A percentile compares a stretch with the other conserved stretches of the same genome.
Evolutionary conservation across 1,284 basidiomycete species (phyloP).

Genomic region (Ceratobasidium sp.): DNA sequence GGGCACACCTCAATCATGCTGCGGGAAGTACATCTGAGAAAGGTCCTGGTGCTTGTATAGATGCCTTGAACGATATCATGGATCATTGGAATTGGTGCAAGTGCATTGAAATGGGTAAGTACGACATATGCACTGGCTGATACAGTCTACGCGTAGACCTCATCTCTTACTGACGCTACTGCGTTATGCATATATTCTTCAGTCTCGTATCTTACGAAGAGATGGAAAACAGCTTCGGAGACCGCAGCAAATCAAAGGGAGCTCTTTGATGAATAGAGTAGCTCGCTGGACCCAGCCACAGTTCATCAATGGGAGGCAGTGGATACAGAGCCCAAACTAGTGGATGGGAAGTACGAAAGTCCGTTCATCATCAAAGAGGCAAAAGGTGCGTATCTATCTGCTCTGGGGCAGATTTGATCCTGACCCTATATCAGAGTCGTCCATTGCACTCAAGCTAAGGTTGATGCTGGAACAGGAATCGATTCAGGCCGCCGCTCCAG

Average conservation of each 20-base stretch:
- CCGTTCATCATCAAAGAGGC: neutral
- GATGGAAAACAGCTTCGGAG: neutral
- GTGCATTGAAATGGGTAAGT: neutral
- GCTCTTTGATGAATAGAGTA: neutral
- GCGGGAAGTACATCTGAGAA: conserved; percentile 9
- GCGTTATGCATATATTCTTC: too few relatives aligned
- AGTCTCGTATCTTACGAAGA: neutral
- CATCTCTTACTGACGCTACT: too few relatives aligned
- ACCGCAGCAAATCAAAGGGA: neutral
- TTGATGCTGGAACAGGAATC: neutral
- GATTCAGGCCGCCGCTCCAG: neutral
- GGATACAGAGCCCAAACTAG: neutral
- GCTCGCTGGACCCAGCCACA: neutral
- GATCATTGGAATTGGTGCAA: conserved; percentile 29
- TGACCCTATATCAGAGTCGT: neutral
- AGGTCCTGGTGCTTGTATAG: neutral
- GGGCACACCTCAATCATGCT: conserved; percentile 21
- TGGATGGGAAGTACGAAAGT: neutral
- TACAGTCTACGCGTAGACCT: too few relatives aligned
- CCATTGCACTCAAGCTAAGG: neutral
- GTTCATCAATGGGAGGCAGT: neutral
- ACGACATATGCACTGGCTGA: too few relatives aligned
- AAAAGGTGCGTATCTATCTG: neutral
- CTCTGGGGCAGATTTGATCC: too few relatives aligned
- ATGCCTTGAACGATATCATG: neutral